phyloP scores from a whole-genome alignment of 495 filamentous ascomycete species.

The Jackrogersella multiformis region DNA sequence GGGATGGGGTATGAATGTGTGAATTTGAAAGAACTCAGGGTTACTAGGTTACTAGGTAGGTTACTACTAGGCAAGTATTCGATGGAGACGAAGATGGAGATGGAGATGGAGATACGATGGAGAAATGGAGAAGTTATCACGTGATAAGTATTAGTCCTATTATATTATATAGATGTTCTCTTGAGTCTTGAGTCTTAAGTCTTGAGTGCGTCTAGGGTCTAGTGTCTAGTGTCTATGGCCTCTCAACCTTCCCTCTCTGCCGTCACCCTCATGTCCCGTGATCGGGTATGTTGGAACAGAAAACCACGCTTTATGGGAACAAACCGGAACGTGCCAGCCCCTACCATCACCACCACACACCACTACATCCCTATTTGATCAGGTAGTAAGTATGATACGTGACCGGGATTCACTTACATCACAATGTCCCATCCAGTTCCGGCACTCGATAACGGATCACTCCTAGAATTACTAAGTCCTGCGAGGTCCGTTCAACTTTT shows the following conservation, averaged over 20 bases:
- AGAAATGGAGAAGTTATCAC: slow-evolving; percentile 11
- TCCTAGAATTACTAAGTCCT: slow-evolving; percentile 42
- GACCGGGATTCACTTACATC: slow-evolving; percentile 32
- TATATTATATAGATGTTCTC: slow-evolving; percentile 8
- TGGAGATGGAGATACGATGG: not conserved
- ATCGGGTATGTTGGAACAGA: slow-evolving; percentile 29
- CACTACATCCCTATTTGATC: slow-evolving; percentile 13
- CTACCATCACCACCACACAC: slow-evolving; percentile 13
- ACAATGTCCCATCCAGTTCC: slow-evolving; percentile 22
- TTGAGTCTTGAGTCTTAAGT: not conserved
- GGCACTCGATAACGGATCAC: slow-evolving; percentile 4
- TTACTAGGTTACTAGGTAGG: no score
- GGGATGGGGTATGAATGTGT: not conserved
- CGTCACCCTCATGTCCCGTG: slow-evolving; percentile 13
- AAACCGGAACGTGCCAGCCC: slow-evolving; percentile 28
- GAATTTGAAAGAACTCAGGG: not conserved
- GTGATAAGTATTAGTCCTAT: slow-evolving; percentile 18
- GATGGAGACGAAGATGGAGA: not conserved
- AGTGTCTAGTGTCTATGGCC: not conserved
- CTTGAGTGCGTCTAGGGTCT: not conserved
- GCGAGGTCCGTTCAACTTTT: slow-evolving; percentile 15
- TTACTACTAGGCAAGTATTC: no score
- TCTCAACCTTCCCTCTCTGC: not conserved
- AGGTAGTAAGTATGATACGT: slow-evolving; percentile 25
- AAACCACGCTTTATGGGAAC: slow-evolving; percentile 34